A percentile compares a stretch with the other conserved stretches of the same genome.
These are phyloP conservation scores for Exophiala bonariae DNA, from an alignment of 2,329 filamentous ascomycete genomes.

Conservation along the genomic window DNA sequence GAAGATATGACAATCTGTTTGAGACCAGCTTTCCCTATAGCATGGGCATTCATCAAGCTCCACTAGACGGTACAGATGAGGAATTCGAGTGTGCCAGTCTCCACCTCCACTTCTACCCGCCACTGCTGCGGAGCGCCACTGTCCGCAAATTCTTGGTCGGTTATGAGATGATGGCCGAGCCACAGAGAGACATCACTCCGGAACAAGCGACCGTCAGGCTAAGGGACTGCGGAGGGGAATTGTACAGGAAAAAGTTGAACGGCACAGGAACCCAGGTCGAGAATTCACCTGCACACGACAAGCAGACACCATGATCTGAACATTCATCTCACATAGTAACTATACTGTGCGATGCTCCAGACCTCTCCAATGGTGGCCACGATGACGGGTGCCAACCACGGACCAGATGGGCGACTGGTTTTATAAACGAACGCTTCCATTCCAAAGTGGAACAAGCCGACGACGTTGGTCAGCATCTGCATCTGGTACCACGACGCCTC, in stretches of 20 bases:
- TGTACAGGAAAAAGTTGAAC: slow-evolving; percentile 71
- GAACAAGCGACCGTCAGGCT: slow-evolving; percentile 86
- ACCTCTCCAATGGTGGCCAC: slow-evolving; percentile 56
- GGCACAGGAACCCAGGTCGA: slow-evolving; percentile 13
- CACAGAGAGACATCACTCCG: slow-evolving; percentile 96
- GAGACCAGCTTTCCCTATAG: slow-evolving; percentile 97
- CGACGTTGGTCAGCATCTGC: slow-evolving; percentile 75
- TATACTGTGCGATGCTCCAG: slow-evolving; percentile 69
- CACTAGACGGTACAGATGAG: slow-evolving; percentile 75
- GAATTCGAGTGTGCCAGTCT: slow-evolving; percentile 87
- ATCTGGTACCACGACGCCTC: slow-evolving; percentile 75
- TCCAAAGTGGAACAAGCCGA: slow-evolving; percentile 76
- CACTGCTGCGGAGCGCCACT: slow-evolving; percentile 84
- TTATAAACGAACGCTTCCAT: slow-evolving; percentile 80
- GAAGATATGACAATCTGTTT: slow-evolving; percentile 94
- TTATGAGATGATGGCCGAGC: slow-evolving; percentile 94
- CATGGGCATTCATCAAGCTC: slow-evolving; percentile 95
- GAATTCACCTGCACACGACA: slow-evolving; percentile 18
- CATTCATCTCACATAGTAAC: slow-evolving; percentile 59
- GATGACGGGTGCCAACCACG: slow-evolving; percentile 59
- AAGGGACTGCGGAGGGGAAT: slow-evolving; percentile 71
- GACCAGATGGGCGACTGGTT: slow-evolving; percentile 65
- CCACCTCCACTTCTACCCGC: slow-evolving; percentile 97
- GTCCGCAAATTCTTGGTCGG: slow-evolving; percentile 96
- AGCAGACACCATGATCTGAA: slow-evolving; percentile 1